phyloP scores from a whole-genome alignment of 371 early-diverging fungal genomes.

The Amoeboaphelidium occidentale region DNA sequence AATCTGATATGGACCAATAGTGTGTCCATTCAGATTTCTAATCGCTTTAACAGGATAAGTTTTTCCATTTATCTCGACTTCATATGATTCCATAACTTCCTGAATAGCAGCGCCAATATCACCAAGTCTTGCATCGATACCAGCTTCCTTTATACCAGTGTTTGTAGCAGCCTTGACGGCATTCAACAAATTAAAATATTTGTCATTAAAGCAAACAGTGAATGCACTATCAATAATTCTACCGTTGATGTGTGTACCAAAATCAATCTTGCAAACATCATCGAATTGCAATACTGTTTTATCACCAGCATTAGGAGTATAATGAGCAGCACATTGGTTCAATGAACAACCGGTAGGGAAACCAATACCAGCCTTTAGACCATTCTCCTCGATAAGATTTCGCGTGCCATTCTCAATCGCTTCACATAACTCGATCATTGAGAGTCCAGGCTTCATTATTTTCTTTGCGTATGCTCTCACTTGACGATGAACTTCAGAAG shows the following conservation, averaged over 20 bases:
- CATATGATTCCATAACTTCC: conserved; percentile 96
- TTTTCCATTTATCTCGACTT: conserved; percentile 84
- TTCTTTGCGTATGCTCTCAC: conserved; percentile 60
- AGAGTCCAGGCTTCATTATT: conserved; percentile 84
- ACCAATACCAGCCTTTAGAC: conserved; percentile 76
- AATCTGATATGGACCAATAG: conserved; percentile 82
- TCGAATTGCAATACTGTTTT: conserved; percentile 62
- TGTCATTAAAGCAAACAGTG: conserved; percentile 83
- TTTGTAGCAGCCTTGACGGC: conserved; percentile 95
- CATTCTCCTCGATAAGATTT: conserved; percentile 65
- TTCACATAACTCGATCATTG: conserved; percentile 78
- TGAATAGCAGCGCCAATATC: conserved; percentile 96
- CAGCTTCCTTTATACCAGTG: conserved; percentile 79
- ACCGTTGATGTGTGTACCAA: conserved; percentile 94
- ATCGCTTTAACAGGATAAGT: conserved; percentile 85
- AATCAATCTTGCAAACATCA: conserved; percentile 98
- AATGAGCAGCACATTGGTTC: conserved; percentile 98
- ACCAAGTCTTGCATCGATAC: conserved; percentile 86
- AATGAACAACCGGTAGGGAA: conserved; percentile 98
- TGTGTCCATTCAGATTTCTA: conserved; percentile 94
- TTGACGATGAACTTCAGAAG: conserved; percentile 27
- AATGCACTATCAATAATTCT: conserved; percentile 97
- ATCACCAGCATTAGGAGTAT: conserved; percentile 94
- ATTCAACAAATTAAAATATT: conserved; percentile 60
- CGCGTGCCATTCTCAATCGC: conserved; percentile 88